These are phyloP conservation scores for Chlorella variabilis DNA, from an alignment of 163 green algal species.

Conservation along the genomic window DNA sequence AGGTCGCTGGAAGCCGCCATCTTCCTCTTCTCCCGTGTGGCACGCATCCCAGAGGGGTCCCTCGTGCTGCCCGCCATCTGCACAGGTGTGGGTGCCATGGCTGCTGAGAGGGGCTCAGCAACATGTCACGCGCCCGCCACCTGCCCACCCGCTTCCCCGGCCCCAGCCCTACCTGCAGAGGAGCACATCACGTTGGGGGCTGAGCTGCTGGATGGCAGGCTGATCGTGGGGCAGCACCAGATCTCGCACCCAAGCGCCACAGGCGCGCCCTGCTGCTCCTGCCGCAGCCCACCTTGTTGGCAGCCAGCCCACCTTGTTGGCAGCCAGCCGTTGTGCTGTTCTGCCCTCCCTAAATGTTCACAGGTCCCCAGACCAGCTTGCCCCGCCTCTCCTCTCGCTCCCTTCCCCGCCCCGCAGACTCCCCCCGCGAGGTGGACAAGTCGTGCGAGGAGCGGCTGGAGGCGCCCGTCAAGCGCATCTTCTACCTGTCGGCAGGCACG, in stretches of 20 bases:
- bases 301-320: too few species aligned
- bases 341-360: too few species aligned
- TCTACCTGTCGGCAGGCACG: slow-evolving; percentile 93
- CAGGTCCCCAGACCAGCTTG: too few species aligned
- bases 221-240: slow-evolving; percentile 94
- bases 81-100: slow-evolving; percentile 52
- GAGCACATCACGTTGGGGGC: slow-evolving; percentile 94
- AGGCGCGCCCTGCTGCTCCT: neutral
- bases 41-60: slow-evolving; percentile 75
- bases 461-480: slow-evolving; percentile 88
- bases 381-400: neutral
- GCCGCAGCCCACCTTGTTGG: too few species aligned
- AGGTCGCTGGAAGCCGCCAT: slow-evolving; percentile 93
- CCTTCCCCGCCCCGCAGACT: neutral
- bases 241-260: slow-evolving; percentile 89
- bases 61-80: slow-evolving; percentile 88
- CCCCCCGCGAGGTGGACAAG: slow-evolving; percentile 71
- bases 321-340: too few species aligned
- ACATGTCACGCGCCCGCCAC: too few species aligned
- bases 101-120: too few species aligned
- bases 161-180: too few species aligned
- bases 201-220: slow-evolving; percentile 87
- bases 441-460: slow-evolving; percentile 63
- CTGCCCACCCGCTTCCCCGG: too few species aligned
- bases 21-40: slow-evolving; percentile 92